Base-by-base conservation (phyloP, 805 yeast species). In the Alloascoidea hylecoeti region DNA sequence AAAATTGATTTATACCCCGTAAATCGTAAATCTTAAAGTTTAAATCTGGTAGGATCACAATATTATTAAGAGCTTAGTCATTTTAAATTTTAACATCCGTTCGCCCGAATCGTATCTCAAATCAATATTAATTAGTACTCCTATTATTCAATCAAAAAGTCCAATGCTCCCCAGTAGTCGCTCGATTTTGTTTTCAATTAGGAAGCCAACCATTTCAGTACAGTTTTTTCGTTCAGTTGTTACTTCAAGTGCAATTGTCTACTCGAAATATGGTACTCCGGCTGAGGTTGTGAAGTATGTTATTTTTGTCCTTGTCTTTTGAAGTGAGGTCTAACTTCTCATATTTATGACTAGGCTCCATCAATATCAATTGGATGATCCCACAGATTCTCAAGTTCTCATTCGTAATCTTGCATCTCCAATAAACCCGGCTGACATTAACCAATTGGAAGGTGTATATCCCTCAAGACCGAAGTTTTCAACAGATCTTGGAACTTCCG, bases 361-460 rank as follows among this genome's bases (percentile, higher is more conserved):
- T 36, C 60, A 73, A 27, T 52, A 52, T 41, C 40, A 46, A 15
- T 37, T 61, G 15, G 46, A 50, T 15, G 55, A 51, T 16, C 60
- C 61, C 3, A 38, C 34, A 6, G 50, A 40, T 12, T 43, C 46
- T 18, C 50, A 77, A 38, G 62, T 84, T 12, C 58, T 84, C n/a
- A 53, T 84, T 39, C 69, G 76, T 48, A 59, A 85, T 1, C 52
- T 86, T 30, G 95, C 94, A 0, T 72, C 81, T 44, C 95, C 96
- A 1, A 67, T 88, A 44, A 88, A 88, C 51, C 96, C 96, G 0
- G 80, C 95, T 0, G 97, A 88, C 53, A 63, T 84, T 52, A 80
- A 80, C 51, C 96, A 86, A 55, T 17, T 67, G 43, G 83, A 77
- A 53, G 96, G 96, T 15, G 83, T 78, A 0, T 88, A 88, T 47